Base-by-base conservation (phyloP, 495 filamentous ascomycete genomes). In the Sphaerosporella brunnea region DNA sequence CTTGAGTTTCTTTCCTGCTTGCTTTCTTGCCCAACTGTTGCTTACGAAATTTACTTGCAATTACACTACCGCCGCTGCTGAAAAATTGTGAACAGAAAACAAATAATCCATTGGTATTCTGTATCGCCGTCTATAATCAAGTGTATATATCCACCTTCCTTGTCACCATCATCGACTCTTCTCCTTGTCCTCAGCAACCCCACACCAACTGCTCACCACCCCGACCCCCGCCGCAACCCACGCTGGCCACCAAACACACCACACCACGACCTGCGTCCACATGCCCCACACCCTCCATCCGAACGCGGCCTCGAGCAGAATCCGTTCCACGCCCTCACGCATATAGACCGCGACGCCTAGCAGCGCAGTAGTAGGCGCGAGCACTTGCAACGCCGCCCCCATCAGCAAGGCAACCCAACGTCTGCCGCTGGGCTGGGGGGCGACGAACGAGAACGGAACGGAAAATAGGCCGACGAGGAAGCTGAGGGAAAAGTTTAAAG, bases 231-330 rank as follows among this genome's bases (percentile, higher is more conserved):
- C 84, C 11, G 74, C 71, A 44, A 94, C 54, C 92, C 90, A 96
- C 19, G 83, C 85, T 5, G 90, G 92, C 88, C 88, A 97, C 90
- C 90, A 97, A 23, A 96, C 84, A 62, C 84, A 83, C 85, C 92
- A 97, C 15, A 96, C 77, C 30, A 96, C 77, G 5, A 96, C 75
- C 50, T 80, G 69, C 30, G 85, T 93, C 69, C 85, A 93, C 69
- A 88, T 73, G 1, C 88, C 87, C 71, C 79, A 85, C 15, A 94
- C 82, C 56, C 80, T 70, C 90, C 88, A 96, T 0, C 82, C 90
- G 53, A 88, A 84, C 2, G 81, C 82, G 13, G 84, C 86, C 62
- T 83, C 73, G 34, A 70, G 69, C 42, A 95, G 65, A 2, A 88
- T 68, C 0, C 66, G 63, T 35, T 66, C 67, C 1, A 84, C 54